Percentiles rank a stretch among this genome's conserved stretches.
phyloP scores from a whole-genome alignment of 225 moss, liverwort and hornwort species.

The Polytrichum commune region DNA sequence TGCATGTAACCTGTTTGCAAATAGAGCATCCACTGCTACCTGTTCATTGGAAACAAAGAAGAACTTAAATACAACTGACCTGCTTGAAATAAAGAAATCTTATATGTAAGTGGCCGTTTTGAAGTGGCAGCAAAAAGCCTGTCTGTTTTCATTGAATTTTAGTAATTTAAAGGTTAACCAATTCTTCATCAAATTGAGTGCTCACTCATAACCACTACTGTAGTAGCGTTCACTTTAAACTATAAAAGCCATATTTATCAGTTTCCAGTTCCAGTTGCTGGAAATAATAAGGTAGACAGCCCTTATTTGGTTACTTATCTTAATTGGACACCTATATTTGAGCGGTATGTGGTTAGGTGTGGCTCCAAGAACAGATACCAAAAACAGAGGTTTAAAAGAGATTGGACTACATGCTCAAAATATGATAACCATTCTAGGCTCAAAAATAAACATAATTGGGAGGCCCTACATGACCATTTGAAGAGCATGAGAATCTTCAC shows the following conservation, averaged over 20 bases:
- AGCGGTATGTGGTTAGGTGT: too few relatives aligned
- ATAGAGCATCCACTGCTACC: constrained; percentile 40
- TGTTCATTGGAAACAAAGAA: constrained; percentile 7
- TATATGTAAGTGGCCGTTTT: not conserved
- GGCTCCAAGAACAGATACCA: too few relatives aligned
- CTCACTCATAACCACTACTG: not conserved
- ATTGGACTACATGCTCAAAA: too few relatives aligned
- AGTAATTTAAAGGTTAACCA: not conserved
- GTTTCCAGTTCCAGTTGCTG: not conserved
- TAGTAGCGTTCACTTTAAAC: not conserved
- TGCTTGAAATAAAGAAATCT: not conserved
- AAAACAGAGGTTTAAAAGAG: too few relatives aligned
- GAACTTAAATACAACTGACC: not conserved
- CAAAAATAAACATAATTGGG: too few relatives aligned
- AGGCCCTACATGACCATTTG: too few relatives aligned
- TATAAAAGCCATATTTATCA: not conserved
- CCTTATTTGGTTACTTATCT: too few relatives aligned
- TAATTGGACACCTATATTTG: too few relatives aligned
- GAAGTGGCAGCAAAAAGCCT: not conserved
- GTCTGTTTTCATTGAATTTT: not conserved
- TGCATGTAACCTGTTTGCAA: constrained; percentile 42
- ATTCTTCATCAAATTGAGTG: not conserved
- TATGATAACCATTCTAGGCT: too few relatives aligned
- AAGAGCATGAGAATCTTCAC: too few relatives aligned
- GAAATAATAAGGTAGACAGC: not conserved